These are phyloP conservation scores for Trypanosoma vivax DNA, from an alignment of 208 protist species.

Conservation along the genomic window DNA sequence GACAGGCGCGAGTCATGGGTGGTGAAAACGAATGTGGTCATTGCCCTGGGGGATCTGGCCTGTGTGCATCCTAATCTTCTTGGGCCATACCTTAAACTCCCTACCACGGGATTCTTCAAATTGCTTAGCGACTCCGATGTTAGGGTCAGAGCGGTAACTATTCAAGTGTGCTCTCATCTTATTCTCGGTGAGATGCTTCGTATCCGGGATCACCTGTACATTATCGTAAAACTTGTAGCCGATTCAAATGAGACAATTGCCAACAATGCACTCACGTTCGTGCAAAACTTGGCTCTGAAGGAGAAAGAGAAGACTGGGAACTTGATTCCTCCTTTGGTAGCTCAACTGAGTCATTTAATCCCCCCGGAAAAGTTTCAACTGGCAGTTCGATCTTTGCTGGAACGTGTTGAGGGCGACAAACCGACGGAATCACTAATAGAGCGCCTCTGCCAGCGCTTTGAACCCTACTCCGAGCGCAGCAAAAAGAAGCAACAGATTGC, in stretches of 20 bases:
- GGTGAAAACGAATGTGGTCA: slow-evolving; percentile 82
- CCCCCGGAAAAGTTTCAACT: slow-evolving; percentile 77
- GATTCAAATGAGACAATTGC: slow-evolving; percentile 82
- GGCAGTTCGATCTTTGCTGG: slow-evolving; percentile 75
- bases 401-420: slow-evolving; percentile 86
- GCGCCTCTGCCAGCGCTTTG: slow-evolving; percentile 81
- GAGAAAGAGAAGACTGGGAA: slow-evolving; percentile 87
- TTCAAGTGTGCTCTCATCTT: slow-evolving; percentile 88
- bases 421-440: slow-evolving; percentile 85
- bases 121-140: slow-evolving; percentile 81
- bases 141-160: slow-evolving; percentile 80
- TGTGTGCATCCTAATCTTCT: slow-evolving; percentile 87
- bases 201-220: slow-evolving; percentile 80
- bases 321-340: slow-evolving; percentile 78
- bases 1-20: slow-evolving; percentile 77
- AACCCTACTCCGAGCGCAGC: slow-evolving; percentile 67
- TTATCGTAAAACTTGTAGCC: slow-evolving; percentile 82
- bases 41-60: slow-evolving; percentile 82
- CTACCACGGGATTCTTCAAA: slow-evolving; percentile 77
- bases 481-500: slow-evolving; percentile 63
- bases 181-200: slow-evolving; percentile 88
- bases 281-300: slow-evolving; percentile 84
- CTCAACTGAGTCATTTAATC: slow-evolving; percentile 69
- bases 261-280: slow-evolving; percentile 80
- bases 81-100: slow-evolving; percentile 62